Conservation (phyloP, 2,329 filamentous ascomycete genomes). For the Fusarium buharicum region DNA sequence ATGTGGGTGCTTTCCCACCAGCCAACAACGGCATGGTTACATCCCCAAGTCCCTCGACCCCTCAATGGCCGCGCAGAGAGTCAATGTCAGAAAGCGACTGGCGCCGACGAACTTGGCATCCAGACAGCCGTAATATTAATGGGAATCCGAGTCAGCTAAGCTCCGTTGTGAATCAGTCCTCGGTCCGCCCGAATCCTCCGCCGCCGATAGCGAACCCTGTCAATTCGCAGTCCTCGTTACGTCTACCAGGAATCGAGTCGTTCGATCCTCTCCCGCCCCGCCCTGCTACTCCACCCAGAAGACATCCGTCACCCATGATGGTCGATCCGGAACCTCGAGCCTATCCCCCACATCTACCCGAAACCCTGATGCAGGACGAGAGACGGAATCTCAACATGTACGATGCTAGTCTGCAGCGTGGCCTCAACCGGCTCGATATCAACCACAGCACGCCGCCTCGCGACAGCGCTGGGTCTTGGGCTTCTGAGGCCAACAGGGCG, state of each 20-base stretch:
- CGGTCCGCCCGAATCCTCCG: conserved; percentile 64
- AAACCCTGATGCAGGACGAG: conserved; percentile 55
- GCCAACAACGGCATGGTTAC: conserved; percentile 69
- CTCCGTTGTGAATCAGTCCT: conserved; percentile 77
- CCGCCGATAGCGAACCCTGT: conserved; percentile 59
- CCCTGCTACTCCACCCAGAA: conserved; percentile 69
- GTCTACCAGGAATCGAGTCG: conserved; percentile 90
- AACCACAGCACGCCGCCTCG: conserved; percentile 61
- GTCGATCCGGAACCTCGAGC: conserved; percentile 65
- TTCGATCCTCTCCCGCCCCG: conserved; percentile 80
- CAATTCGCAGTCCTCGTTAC: conserved; percentile 68
- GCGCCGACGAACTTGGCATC: conserved; percentile 91
- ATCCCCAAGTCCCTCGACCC: conserved; percentile 72
- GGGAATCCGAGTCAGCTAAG: conserved; percentile 77
- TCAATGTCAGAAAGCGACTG: conserved; percentile 78
- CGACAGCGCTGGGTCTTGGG: conserved; percentile 66
- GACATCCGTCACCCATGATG: conserved; percentile 80
- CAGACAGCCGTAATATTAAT: conserved; percentile 73
- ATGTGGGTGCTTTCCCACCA: conserved; percentile 65
- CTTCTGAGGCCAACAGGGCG: conserved; percentile 65
- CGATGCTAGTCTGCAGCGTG: conserved; percentile 73
- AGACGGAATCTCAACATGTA: conserved; percentile 66
- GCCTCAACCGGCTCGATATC: conserved; percentile 74
- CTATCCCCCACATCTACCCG: conserved; percentile 45
- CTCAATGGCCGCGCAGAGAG: conserved; percentile 72